Base-by-base conservation (phyloP, 129 eudicot species). In the Chrysanthemum seticuspe region DNA sequence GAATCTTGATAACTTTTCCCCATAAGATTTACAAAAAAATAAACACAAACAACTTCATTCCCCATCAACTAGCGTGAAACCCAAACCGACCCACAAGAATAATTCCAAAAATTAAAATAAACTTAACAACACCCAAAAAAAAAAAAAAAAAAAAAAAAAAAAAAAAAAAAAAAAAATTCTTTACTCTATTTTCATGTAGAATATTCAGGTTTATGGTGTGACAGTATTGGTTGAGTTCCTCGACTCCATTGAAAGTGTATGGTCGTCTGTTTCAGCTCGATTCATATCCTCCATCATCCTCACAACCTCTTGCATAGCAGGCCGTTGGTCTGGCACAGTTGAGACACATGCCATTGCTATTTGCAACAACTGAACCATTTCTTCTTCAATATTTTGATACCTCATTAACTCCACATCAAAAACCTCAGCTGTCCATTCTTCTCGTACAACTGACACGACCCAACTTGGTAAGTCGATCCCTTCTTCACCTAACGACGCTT, bases 351-450 rank as follows among this genome's bases (percentile, higher is more conserved):
- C 88, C 97, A 94, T 90, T 1, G 96, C 97, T 6, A 94, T 88
- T 69, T 90, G 98, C 70, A 94, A 78, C 40, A 90, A 81, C 74
- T 94, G 97, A 75, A 86, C 97, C 98, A 94, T 90, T 73, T 94
- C 98, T 50, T 90, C 98, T 62, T 87, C 98, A 2, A 86, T 85
- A 65, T 87, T 86, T 4, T 87, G 86, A 65, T 90, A 88, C 78
- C 91, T 70, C 91, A 90, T 83, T 18, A 94, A 77, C 74, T 94
- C 98, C 2, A 83, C 88, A 29, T 94, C 98, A 18, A 94, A 94
- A 12, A 94, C 97, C 77, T 94, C 98, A 2, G 98, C 96, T 1
- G 98, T 88, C 97, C 96, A 93, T 54, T 93, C 97, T 62, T 93
- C 98, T 10, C 92, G 51, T 3, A 86, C 97, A 7, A 94, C 96